Base-by-base conservation (phyloP, 768 basidiomycete genomes). In the Pisolithus sp. region DNA sequence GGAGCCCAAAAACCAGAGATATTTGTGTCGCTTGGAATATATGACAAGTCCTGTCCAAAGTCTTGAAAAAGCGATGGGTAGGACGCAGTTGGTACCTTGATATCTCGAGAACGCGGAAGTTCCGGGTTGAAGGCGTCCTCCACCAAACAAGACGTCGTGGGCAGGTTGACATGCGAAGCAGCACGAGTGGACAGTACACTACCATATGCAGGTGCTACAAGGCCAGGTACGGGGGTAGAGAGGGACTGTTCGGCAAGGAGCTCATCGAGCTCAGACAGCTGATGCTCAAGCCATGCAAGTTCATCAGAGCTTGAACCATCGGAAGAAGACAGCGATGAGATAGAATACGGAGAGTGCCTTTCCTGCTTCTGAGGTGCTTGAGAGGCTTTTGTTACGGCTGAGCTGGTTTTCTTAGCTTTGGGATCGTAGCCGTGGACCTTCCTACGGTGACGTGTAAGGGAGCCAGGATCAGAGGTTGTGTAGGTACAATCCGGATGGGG, bases 391-490 rank as follows among this genome's bases (percentile, higher is more conserved):
- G 24, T 26, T 17, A n/a, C n/a, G n/a, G 15, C 17, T 10, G 18
- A 10, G 12, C 9, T 36, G 8, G 46, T 34, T 47, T 21, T 47
- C 21, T 47, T 47, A 40, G 39, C 40, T 2, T 45, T 49, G 7
- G 67, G 65, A 13, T 57, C 18, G 36, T 67, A 54, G 1, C 51
- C 59, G 17, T 68, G 67, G 17, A 20, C 18, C 13, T 42, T 48
- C 41, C 61, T 58, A 7, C 67, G 56, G 46, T 68, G 63, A 42
- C 50, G 64, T 5, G 65, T 53, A 7, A 68, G 42, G 30, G 61
- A 52, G 0, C 65, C 63, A 10, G 67, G 62, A 39, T 67, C 63
- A 4, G 52, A 18, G 2, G 67, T 68, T 31, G 38, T 53, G 46
- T 56, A 68, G 12, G 53, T 40, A 40, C 66, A 67, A 0, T 20